These are phyloP conservation scores for Ogataea trehalophila DNA, from an alignment of 805 yeast species.

Conservation along the genomic window DNA sequence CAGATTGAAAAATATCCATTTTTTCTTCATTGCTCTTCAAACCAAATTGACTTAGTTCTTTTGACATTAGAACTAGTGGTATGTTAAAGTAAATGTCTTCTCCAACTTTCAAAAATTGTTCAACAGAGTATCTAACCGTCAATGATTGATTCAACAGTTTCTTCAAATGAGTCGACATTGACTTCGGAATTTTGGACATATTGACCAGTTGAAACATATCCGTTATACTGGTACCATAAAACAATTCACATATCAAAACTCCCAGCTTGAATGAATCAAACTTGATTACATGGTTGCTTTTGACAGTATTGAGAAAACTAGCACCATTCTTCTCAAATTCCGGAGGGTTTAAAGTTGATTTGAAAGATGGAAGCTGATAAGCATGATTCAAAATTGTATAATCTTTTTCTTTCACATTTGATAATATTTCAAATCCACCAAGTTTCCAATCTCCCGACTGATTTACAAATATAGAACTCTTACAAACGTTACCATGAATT, in stretches of 20 bases:
- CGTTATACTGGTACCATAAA: constrained; percentile 25
- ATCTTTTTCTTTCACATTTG: constrained; percentile 44
- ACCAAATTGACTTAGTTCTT: constrained; percentile 50
- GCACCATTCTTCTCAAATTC: constrained; percentile 46
- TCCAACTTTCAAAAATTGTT: constrained; percentile 32
- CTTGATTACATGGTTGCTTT: constrained; percentile 33
- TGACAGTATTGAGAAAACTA: constrained; percentile 28
- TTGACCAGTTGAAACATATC: constrained; percentile 8
- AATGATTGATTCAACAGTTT: constrained; percentile 36
- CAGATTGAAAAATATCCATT: constrained; percentile 37
- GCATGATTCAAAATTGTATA: constrained; percentile 24
- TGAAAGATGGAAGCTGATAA: constrained; percentile 23
- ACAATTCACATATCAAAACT: constrained; percentile 43
- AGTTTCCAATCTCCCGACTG: constrained; percentile 77
- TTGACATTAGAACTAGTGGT: constrained; percentile 46
- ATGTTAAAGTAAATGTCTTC: constrained; percentile 34
- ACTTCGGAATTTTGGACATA: constrained; percentile 31
- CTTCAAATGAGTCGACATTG: constrained; percentile 33
- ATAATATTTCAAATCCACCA: constrained; percentile 72
- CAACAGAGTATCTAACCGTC: constrained; percentile 36
- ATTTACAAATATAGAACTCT: constrained; percentile 58
- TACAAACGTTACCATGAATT: constrained; percentile 59
- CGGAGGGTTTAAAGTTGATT: constrained; percentile 37
- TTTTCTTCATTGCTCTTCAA: constrained; percentile 52
- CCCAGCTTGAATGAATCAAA: constrained; percentile 68